Evolutionary conservation across 495 filamentous ascomycete species (phyloP), one percentile per base, ranked within the genome.

Genomic region (Penicillium malachiteum): DNA sequence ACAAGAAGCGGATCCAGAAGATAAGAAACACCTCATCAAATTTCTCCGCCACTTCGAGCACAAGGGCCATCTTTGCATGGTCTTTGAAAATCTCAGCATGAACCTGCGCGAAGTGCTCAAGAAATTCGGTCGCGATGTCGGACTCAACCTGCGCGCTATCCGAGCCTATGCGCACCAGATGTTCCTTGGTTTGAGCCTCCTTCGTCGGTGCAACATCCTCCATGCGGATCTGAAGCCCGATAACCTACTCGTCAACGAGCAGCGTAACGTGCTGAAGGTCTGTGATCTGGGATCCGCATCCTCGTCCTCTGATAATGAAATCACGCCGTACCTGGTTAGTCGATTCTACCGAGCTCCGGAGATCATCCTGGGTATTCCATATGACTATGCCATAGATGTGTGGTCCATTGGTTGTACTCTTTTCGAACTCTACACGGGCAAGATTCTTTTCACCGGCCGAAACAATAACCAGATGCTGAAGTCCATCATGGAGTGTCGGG

Each of bases 381-480:
- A 92, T 69, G 91, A 96, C 70, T 95, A 90, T 66, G 90, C 89
- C 32, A 91, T 97, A 65, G 94, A 98, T 69, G 87, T 96, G 71
- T 98, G 94, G 94, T 92, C 92, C 11, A 89, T 97, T 60, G 94
- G 94, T 13, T 97, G 95, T 73, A 98, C 94, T 18, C 76, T 98
- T 26, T 98, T 93, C 71, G 94, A 98, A 71, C 79, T 98, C 31
- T 97, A 92, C 78, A 97, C 95, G 0, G 93, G 95, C 55, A 96
- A 96, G 71, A 97, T 98, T 55, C 79, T 98, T 40, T 98, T 98
- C 74, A 90, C 87, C 2, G 94, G 95, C 43, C 85, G 88, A 52
- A 92, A 89, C 75, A 98, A 98, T 78, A 97, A 98, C 67, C 91
- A 96, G 69, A 97, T 97, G 94, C 81, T 98, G 12, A 86, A 88